Evolutionary conservation across 192 early-diverging fungal genomes (phyloP).

Genomic region (Umbelopsis isabellina): DNA sequence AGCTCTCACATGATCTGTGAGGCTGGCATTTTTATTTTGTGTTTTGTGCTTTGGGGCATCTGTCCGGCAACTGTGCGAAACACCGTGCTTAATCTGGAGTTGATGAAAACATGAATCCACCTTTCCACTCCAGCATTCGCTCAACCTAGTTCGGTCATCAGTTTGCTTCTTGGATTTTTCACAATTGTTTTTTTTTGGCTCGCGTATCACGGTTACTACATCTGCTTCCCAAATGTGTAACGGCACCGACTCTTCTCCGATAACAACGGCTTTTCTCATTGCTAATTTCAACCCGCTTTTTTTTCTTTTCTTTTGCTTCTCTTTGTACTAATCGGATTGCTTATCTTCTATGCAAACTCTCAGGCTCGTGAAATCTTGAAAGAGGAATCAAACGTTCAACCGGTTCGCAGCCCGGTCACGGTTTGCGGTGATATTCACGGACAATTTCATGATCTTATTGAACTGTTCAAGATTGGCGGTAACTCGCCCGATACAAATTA

Average conservation of each 20-base stretch:
- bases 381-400: constrained; percentile 97
- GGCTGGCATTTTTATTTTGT: constrained; percentile 30
- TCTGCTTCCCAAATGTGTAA: constrained; percentile 24
- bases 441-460: constrained; percentile 98
- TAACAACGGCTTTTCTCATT: constrained; percentile 5
- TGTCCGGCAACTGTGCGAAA: neutral
- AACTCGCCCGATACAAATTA: constrained; percentile 97
- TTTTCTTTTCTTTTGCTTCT: neutral
- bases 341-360: neutral
- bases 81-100: neutral
- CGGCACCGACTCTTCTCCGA: constrained; percentile 28
- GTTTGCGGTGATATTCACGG: constrained; percentile 99
- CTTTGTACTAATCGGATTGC: constrained; percentile 2
- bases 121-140: neutral
- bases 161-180: neutral
- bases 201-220: constrained; percentile 16
- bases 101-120: no score
- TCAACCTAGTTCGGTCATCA: neutral
- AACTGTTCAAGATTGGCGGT: constrained; percentile 97
- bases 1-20: constrained; percentile 12
- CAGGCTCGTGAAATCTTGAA: constrained; percentile 96
- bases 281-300: neutral
- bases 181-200: neutral
- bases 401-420: constrained; percentile 96
- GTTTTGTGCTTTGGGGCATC: neutral